A percentile compares a stretch with the other conserved stretches of the same genome.
These are phyloP conservation scores for Cryptococcus amylolentus DNA, from an alignment of 1,284 basidiomycete species.

Conservation along the genomic window DNA sequence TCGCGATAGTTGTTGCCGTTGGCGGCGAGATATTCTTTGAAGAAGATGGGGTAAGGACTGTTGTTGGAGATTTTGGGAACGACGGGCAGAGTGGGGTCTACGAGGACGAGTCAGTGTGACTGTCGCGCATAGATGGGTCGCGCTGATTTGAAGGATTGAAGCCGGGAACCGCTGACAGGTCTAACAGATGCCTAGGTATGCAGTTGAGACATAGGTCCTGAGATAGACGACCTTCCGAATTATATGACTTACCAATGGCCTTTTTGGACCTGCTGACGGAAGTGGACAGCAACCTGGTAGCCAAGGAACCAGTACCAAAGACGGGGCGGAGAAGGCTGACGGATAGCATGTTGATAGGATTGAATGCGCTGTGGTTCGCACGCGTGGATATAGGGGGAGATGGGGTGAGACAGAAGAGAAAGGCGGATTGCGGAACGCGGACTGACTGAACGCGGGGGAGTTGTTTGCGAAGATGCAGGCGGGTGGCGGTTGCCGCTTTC, in stretches of 20 bases:
- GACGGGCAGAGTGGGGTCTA: slow-evolving; percentile 20
- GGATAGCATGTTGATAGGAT: slow-evolving; percentile 6
- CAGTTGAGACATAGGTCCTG: too few species aligned
- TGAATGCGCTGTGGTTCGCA: background rate
- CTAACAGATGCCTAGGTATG: too few species aligned
- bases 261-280: slow-evolving; percentile 35
- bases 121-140: too few species aligned
- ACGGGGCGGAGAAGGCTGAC: slow-evolving; percentile 4
- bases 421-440: background rate
- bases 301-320: background rate
- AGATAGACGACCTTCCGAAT: too few species aligned
- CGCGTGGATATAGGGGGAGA: background rate
- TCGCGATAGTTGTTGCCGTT: slow-evolving; percentile 2
- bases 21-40: slow-evolving; percentile 14
- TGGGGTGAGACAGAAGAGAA: background rate
- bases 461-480: background rate
- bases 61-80: slow-evolving; percentile 17
- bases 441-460: too few species aligned
- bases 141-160: too few species aligned
- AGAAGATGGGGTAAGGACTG: slow-evolving; percentile 30
- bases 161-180: too few species aligned
- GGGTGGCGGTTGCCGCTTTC: background rate
- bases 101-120: background rate
- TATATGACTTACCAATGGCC: slow-evolving; percentile 57
- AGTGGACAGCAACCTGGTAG: slow-evolving; percentile 2